phyloP scores from a whole-genome alignment of 768 basidiomycete genomes.

The Tulasnella sp. region DNA sequence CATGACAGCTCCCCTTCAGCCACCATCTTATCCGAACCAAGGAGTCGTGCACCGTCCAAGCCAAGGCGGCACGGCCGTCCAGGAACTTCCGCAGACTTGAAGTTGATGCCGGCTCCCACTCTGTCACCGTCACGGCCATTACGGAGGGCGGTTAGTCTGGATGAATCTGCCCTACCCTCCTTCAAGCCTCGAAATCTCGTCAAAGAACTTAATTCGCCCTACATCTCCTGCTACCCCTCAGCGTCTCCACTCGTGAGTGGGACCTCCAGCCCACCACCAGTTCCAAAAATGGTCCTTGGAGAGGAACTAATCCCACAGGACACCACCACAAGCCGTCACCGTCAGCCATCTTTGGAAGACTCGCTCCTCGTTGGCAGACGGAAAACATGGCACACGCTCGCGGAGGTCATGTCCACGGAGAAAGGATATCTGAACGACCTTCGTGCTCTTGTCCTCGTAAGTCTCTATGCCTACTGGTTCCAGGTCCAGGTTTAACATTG shows the following conservation, averaged over 20 bases:
- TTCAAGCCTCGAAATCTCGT: not conserved
- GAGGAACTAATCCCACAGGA: not conserved
- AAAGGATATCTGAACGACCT: constrained; percentile 72
- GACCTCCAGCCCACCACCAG: not conserved
- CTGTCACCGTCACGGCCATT: not conserved
- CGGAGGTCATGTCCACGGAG: constrained; percentile 82
- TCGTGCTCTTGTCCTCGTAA: constrained; percentile 63
- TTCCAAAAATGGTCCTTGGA: not conserved
- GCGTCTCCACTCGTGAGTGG: not conserved
- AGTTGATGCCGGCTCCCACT: not conserved
- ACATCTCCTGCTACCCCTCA: not conserved
- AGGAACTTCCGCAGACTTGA: not conserved
- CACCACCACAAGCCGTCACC: not conserved
- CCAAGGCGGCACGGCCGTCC: not conserved
- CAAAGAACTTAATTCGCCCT: not conserved
- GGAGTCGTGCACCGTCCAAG: not conserved
- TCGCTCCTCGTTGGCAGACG: not conserved
- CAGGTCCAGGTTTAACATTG: constrained; percentile 4
- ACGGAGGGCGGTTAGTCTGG: not conserved
- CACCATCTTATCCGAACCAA: not conserved
- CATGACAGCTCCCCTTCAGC: not conserved
- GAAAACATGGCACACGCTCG: constrained; percentile 56
- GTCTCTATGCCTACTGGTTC: constrained; percentile 24
- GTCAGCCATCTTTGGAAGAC: not conserved
- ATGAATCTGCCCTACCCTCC: not conserved